Percentiles rank a stretch among this genome's conserved stretches.
These are phyloP conservation scores for Pezicula radicicola DNA, from an alignment of 2,329 filamentous ascomycete genomes.

Conservation along the genomic window DNA sequence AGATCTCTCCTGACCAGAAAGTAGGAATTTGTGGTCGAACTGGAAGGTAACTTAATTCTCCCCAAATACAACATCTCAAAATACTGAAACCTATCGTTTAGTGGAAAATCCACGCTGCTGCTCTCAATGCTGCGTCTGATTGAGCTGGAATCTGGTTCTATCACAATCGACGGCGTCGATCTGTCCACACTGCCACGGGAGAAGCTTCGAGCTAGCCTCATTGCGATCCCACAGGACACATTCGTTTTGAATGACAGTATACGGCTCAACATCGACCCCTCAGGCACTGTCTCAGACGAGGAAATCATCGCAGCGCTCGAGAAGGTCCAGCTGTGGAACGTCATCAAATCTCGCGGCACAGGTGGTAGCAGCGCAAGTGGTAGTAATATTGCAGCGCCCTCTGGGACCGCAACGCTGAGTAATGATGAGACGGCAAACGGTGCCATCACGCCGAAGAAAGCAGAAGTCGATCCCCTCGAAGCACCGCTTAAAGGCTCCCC, in stretches of 20 bases:
- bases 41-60: slow-evolving; percentile 30
- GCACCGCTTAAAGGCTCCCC: slow-evolving; percentile 1
- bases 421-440: slow-evolving; percentile 1
- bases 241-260: slow-evolving; percentile 31
- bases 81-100: slow-evolving; percentile 12
- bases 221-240: slow-evolving; percentile 38
- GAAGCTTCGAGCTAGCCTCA: slow-evolving; percentile 30
- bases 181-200: slow-evolving; percentile 33
- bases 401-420: slow-evolving; percentile 1
- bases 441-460: slow-evolving; percentile 4
- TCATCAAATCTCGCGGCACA: slow-evolving; percentile 2
- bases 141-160: slow-evolving; percentile 34
- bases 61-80: background rate
- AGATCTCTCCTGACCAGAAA: slow-evolving; percentile 43
- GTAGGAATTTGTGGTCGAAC: slow-evolving; percentile 50
- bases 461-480: slow-evolving; percentile 13
- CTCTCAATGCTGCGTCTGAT: slow-evolving; percentile 47
- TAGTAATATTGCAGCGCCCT: slow-evolving; percentile 10
- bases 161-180: slow-evolving; percentile 38
- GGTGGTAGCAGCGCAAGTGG: background rate
- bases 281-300: slow-evolving; percentile 11
- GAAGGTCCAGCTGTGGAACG: background rate
- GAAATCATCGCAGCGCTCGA: slow-evolving; percentile 1
- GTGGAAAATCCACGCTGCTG: slow-evolving; percentile 39
- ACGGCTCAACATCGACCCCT: slow-evolving; percentile 24